These are phyloP conservation scores for Zea luxurians DNA, from an alignment of 176 grass and related monocot species.

Conservation along the genomic window DNA sequence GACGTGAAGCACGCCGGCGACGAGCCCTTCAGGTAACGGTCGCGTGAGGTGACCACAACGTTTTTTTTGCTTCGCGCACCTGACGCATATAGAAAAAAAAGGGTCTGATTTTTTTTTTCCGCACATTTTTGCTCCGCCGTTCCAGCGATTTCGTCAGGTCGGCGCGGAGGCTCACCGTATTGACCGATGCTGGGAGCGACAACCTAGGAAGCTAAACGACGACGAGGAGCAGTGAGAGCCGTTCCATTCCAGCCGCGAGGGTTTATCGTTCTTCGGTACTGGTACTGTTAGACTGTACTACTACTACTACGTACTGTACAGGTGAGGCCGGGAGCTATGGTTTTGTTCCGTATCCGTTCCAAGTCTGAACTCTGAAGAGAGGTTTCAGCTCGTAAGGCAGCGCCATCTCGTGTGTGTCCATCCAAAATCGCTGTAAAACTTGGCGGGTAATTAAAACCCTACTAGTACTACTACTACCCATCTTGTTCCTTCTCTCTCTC, in stretches of 20 bases:
- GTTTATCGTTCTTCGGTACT: neutral
- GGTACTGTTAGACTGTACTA: too few species aligned
- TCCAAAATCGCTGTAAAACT: constrained; percentile 26
- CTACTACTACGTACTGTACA: too few species aligned
- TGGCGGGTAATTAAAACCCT: neutral
- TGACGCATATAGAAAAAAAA: too few species aligned
- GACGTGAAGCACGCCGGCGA: constrained; percentile 68
- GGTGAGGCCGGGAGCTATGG: too few species aligned
- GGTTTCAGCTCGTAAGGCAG: neutral
- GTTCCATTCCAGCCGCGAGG: neutral
- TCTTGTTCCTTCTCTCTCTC: neutral
- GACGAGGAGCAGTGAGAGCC: too few species aligned
- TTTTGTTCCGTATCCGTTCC: neutral
- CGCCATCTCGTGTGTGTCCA: neutral
- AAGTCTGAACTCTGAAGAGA: neutral
- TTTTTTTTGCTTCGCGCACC: too few species aligned
- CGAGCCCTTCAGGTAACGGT: constrained; percentile 72
- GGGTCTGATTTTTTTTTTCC: too few species aligned
- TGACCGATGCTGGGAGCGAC: constrained; percentile 60
- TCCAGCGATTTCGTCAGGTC: constrained; percentile 82
- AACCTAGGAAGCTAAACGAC: constrained; percentile 37
- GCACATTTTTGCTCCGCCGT: neutral
- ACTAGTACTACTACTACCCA: neutral
- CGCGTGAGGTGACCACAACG: too few species aligned
- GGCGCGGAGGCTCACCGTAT: constrained; percentile 69